Base-by-base conservation (phyloP, 352 stramenopile genomes). In the Phytopythium kandeliae region DNA sequence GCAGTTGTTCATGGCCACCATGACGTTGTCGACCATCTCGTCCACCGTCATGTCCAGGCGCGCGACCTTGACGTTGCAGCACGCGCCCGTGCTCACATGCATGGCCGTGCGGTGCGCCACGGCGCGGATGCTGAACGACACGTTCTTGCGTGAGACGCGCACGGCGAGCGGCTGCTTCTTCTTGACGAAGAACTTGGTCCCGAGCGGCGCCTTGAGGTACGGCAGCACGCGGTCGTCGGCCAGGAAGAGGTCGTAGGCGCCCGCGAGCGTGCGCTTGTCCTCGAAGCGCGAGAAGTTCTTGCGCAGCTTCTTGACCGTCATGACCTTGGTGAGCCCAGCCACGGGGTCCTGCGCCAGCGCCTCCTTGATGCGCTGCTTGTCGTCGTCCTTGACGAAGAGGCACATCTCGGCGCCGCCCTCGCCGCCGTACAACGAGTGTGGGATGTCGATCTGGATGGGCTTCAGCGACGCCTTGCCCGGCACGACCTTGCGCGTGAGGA, bases 61-160 rank as follows among this genome's bases (percentile, higher is more conserved):
- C 37, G 84, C 89, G 45, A 90, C 84, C 67, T 88, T 91, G 38
- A 97, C 74, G 57, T 94, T 97, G 50, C 92, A 69, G 67, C 86
- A 97, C 21, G 84, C 89, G 24, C 90, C 92, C 17, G 71, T 67
- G 55, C 67, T 85, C 15, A 96, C 59, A 50, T 83, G 86, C 71
- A 97, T 88, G 40, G 85, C 85, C 8, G 92, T 98, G 25, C 74
- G 74, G 17, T 57, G 55, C n/a, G 75, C 62, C 10, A 75, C 65
- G 4, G 75, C 57, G 22, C 73, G 71, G 30, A 92, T 50, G 31
- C 51, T 63, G 36, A 55, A 57, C 22, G 69, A 67, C 4, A 89
- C 69, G 45, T 82, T 60, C 55, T 83, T 85, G 34, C 71, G 71
- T 19, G 78, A 86, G n/a, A 92, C 71, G 21, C 79, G 77, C 25